Evolutionary conservation across 768 basidiomycete genomes (phyloP), one percentile per base, ranked within the genome.

Genomic region (Russula lepida): DNA sequence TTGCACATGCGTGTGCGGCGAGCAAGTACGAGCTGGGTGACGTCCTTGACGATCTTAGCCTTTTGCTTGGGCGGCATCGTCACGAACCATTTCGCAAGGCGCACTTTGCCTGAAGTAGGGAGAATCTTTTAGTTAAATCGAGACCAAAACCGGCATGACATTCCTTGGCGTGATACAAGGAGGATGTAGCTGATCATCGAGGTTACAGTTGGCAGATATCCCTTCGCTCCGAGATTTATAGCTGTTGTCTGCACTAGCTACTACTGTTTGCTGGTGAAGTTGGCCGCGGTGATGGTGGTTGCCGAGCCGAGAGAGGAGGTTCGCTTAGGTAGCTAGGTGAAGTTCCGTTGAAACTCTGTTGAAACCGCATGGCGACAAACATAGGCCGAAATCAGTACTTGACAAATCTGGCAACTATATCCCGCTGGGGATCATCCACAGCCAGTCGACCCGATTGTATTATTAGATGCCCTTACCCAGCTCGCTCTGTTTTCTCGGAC

Each of bases 31-130:
- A 97, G 81, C 73, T 94, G 92, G 1, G 93, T 95, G 32, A 98
- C 89, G 70, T 98, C 95, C 75, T 92, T 94, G 65, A 97, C 86
- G 69, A 95, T 93, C 81, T 94, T 95, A 57, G 81, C 80, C 73
- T 92, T 95, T 37, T 77, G 76, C 73, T 93, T 92, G 23, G 85
- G 78, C 32, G 88, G 77, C 73, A 94, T 79, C 1, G 95, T 90
- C 21, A 83, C 80, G 72, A 92, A 98, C 95, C 95, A 98, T 81
- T 98, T 98, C 32, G 93, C 85, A 39, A 98, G 83, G 56, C 95
- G 84, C 54, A 98, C 83, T 77, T 95, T 95, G 66, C 95, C 92
- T 95, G 67, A 32, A 44, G 39, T 51, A 23, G 37, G 17, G 17
- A n/a, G 1, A 23, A 12, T 0, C 2, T 50, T 44, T 53, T 37